These are phyloP conservation scores for Leptosphaerulina australis DNA, from an alignment of 2,329 filamentous ascomycete species.

Conservation along the genomic window DNA sequence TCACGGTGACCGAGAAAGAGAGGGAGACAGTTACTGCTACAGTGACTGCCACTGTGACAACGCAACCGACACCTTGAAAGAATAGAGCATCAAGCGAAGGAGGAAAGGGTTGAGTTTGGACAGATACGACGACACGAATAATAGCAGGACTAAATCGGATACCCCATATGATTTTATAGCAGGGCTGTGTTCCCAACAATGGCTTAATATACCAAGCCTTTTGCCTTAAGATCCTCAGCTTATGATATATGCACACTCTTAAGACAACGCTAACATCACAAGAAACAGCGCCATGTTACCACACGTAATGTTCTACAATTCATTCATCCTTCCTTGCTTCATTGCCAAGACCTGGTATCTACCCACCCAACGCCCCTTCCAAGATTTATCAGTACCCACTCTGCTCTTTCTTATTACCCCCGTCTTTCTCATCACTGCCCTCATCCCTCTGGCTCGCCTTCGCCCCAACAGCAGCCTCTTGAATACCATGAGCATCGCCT, in stretches of 20 bases:
- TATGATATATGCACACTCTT: no score
- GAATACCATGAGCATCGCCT: conserved; percentile 79
- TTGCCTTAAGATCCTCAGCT: no score
- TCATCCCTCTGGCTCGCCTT: conserved; percentile 38
- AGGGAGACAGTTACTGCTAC: conserved; percentile 42
- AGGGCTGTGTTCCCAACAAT: background rate
- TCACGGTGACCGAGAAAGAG: conserved; percentile 42
- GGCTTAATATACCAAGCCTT: background rate
- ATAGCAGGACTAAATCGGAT: conserved; percentile 20
- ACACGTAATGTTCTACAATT: background rate
- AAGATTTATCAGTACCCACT: conserved; percentile 44
- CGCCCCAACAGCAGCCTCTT: conserved; percentile 43
- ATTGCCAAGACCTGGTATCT: conserved; percentile 5
- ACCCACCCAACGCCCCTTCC: background rate
- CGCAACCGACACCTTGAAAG: background rate
- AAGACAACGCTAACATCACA: background rate
- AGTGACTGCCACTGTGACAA: conserved; percentile 24
- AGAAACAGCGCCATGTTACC: background rate
- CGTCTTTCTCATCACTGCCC: conserved; percentile 31
- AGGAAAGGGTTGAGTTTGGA: background rate
- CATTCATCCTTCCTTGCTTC: conserved; percentile 2
- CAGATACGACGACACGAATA: background rate
- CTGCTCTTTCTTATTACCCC: conserved; percentile 46
- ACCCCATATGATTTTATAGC: conserved; percentile 14
- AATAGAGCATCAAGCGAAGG: background rate